Evolutionary conservation across 148 eudicot species (phyloP).

Genomic region (Pouteria glomerata): DNA sequence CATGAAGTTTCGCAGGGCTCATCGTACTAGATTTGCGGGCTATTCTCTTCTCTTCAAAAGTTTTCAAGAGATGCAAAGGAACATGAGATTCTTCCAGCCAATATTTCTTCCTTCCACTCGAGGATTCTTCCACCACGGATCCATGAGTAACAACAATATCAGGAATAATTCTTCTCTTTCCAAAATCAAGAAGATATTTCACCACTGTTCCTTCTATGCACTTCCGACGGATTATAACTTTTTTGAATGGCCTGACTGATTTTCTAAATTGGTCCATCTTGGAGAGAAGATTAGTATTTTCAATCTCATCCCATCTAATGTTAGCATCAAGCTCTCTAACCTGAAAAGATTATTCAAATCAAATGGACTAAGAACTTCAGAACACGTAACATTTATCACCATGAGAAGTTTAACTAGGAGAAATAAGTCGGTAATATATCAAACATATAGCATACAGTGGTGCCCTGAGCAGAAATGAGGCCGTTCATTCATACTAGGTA

Average conservation of each 20-base stretch:
- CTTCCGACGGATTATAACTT: slow-evolving; percentile 71
- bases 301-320: slow-evolving; percentile 87
- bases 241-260: slow-evolving; percentile 69
- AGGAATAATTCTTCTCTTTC: slow-evolving; percentile 84
- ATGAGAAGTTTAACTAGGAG: neutral
- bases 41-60: slow-evolving; percentile 80
- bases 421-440: neutral
- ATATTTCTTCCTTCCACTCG: slow-evolving; percentile 72
- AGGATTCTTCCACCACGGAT: slow-evolving; percentile 52
- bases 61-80: slow-evolving; percentile 81
- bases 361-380: neutral
- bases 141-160: slow-evolving; percentile 79
- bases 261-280: slow-evolving; percentile 59
- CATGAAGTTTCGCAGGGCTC: slow-evolving; percentile 29
- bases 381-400: neutral
- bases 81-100: slow-evolving; percentile 85
- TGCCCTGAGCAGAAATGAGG: too few relatives aligned
- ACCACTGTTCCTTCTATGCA: slow-evolving; percentile 46
- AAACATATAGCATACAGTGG: neutral
- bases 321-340: slow-evolving; percentile 79
- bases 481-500: too few relatives aligned
- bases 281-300: slow-evolving; percentile 49
- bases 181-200: slow-evolving; percentile 94
- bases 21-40: slow-evolving; percentile 57
- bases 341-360: slow-evolving; percentile 30